Evolutionary conservation across 2,329 filamentous ascomycete species (phyloP), one percentile per base, ranked within the genome.

Genomic region (Helicocarpus griseus): DNA sequence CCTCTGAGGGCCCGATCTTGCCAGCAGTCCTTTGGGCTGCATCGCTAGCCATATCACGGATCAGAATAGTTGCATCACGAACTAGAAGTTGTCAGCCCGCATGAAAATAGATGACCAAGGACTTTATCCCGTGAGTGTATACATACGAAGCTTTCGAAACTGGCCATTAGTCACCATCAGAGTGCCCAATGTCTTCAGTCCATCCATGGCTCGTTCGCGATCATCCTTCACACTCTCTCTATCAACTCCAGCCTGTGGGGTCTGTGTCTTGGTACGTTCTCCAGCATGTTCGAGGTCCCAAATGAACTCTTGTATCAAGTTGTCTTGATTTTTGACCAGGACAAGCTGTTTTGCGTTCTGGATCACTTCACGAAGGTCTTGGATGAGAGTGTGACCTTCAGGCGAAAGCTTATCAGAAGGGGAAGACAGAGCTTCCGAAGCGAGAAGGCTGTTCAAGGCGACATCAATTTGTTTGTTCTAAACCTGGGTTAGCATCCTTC

Each of bases 391-490:
- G 65, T 83, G 83, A 53, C 93, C 93, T 60, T 98, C 93, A 1
- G 77, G 58, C 0, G 91, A 97, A 5, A 98, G 83, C 65, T 85
- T 85, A 54, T 78, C 73, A 0, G 87, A 85, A 5, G 90, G 89
- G 22, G 73, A 80, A 3, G 80, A 71, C 24, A 97, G 74, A 7
- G 81, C 75, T 65, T 79, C 82, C 58, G 86, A 90, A 31, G 77
- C 76, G 48, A 96, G 77, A 61, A 89, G 86, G 66, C 86, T 93
- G 78, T 94, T 97, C 66, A 98, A 73, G 26, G 93, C 90, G 46
- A 96, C 78, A 73, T 97, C 93, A 68, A 96, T 94, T 75, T 96
- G 90, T 62, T 91, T 87, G 71, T 96, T 96, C 85, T 89, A 62
- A 14, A 38, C 22, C 19, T 28, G n/a, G 19, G 5, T 36, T 40